Conservation (phyloP, 345 rosid genomes). For the Euclidium syriacum region DNA sequence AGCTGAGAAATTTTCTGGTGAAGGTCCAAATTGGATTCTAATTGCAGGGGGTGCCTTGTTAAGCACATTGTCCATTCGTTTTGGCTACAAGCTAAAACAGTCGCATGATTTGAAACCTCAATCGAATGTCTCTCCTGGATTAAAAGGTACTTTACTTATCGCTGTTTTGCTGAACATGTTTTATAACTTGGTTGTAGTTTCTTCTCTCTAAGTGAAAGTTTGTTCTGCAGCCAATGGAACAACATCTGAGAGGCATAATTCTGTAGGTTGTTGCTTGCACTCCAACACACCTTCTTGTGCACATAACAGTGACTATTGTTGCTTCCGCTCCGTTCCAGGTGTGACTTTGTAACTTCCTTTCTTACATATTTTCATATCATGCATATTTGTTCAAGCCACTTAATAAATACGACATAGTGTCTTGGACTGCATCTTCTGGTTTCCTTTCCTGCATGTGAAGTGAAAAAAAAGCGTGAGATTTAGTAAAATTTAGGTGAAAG, state of each 20-base stretch:
- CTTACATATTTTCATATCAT: not conserved
- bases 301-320: constrained; percentile 7
- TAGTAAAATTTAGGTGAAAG: not conserved
- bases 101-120: constrained; percentile 53
- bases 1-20: constrained; percentile 39
- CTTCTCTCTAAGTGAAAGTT: constrained; percentile 1
- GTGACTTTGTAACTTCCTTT: not conserved
- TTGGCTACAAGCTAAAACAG: constrained; percentile 92
- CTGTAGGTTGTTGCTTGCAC: constrained; percentile 19
- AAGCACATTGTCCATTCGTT: constrained; percentile 85
- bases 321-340: constrained; percentile 32
- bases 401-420: not conserved
- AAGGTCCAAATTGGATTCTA: constrained; percentile 84
- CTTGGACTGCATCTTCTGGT: constrained; percentile 1
- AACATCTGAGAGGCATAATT: constrained; percentile 17
- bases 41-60: constrained; percentile 93
- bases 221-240: constrained; percentile 25
- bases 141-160: constrained; percentile 33
- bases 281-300: constrained; percentile 17
- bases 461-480: not conserved
- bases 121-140: constrained; percentile 37
- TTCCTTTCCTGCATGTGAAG: not conserved
- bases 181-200: not conserved
- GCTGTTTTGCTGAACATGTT: not conserved
- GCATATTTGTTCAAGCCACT: not conserved